phyloP scores from a whole-genome alignment of 495 filamentous ascomycete species.

The Cercophora sp. region DNA sequence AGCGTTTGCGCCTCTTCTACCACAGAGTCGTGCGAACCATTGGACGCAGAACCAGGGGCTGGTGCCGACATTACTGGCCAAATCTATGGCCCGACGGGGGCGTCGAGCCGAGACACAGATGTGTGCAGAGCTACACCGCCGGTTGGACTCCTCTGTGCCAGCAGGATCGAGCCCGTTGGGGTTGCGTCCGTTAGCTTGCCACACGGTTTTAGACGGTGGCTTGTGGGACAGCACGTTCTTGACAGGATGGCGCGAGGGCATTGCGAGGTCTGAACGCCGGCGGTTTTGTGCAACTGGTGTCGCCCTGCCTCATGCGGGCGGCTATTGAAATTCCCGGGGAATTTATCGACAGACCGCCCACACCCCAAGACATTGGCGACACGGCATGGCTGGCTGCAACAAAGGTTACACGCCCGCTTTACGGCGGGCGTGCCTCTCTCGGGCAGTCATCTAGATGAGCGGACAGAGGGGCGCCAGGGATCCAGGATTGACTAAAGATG shows the following conservation, averaged over 20 bases:
- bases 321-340: conserved; percentile 35
- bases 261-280: conserved; percentile 3
- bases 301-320: conserved; percentile 17
- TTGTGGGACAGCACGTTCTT: conserved; percentile 22
- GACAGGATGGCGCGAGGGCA: conserved; percentile 21
- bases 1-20: too few species aligned
- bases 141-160: background rate
- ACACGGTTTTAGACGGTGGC: conserved; percentile 13
- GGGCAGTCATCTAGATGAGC: too few species aligned
- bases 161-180: background rate
- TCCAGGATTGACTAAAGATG: too few species aligned
- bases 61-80: too few species aligned
- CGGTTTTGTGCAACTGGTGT: conserved; percentile 21
- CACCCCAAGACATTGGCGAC: background rate
- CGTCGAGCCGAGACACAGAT: background rate
- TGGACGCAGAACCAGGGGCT: too few species aligned
- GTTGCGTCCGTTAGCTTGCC: background rate
- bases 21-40: too few species aligned
- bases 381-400: background rate
- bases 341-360: conserved; percentile 17
- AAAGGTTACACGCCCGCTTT: background rate
- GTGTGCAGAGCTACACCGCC: background rate
- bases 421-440: too few species aligned
- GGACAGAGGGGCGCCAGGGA: too few species aligned
- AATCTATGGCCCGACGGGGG: too few species aligned